phyloP scores from a whole-genome alignment of 2,329 filamentous ascomycete genomes.

The Tolypocladium ovalisporum region DNA sequence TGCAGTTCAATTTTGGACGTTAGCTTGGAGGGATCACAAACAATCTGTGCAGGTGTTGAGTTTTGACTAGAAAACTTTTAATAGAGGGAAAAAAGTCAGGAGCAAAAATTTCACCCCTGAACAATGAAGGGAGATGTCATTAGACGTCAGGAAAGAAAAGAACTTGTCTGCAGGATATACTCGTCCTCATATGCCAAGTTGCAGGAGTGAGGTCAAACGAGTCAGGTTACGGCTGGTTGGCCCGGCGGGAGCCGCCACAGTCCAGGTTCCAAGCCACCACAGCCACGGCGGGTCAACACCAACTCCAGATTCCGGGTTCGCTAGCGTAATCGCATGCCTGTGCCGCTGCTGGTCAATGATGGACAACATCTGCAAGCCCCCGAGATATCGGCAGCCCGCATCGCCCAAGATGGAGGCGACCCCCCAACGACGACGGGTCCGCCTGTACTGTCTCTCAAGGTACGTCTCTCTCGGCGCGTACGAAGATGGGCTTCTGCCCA shows the following conservation, averaged over 20 bases:
- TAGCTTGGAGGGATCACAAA: no score
- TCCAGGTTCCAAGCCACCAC: neutral
- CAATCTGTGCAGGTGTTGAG: no score
- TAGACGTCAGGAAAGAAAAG: no score
- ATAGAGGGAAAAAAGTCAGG: no score
- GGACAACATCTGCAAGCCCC: neutral
- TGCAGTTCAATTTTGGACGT: no score
- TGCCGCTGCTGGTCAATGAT: neutral
- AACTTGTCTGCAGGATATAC: neutral
- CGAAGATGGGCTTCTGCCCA: neutral
- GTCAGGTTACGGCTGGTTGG: neutral
- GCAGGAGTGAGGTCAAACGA: neutral
- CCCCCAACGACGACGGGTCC: neutral
- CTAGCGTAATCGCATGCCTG: neutral
- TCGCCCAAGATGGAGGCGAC: neutral
- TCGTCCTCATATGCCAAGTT: neutral
- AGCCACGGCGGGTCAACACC: conserved; percentile 11
- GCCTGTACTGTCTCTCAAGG: neutral
- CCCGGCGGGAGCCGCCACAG: neutral
- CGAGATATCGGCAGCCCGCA: neutral
- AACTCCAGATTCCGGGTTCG: conserved; percentile 6
- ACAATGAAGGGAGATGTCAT: no score
- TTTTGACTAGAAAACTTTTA: no score
- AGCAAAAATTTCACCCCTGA: no score
- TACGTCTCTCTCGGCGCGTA: neutral